phyloP scores from a whole-genome alignment of 495 filamentous ascomycete species.

The Talaromyces liani region DNA sequence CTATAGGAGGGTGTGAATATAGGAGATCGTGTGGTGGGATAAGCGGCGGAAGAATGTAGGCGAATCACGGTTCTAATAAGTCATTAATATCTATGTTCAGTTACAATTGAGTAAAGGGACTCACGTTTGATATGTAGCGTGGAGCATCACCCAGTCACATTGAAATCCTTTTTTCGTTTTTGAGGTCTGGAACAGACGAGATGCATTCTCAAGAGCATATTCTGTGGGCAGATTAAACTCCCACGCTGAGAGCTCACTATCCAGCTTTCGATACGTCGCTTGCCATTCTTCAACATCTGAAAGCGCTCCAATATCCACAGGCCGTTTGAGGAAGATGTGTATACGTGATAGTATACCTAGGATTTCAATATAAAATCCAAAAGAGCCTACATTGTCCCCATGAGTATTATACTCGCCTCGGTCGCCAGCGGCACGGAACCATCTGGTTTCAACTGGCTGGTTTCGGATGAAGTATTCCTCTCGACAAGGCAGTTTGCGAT shows the following conservation, averaged over 20 bases:
- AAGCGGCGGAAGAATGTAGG: slow-evolving; percentile 86
- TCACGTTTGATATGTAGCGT: slow-evolving; percentile 66
- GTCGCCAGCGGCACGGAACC: slow-evolving; percentile 56
- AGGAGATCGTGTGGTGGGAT: slow-evolving; percentile 75
- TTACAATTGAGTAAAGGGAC: slow-evolving; percentile 15
- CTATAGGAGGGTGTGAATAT: slow-evolving; percentile 82
- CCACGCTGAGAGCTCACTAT: slow-evolving; percentile 70
- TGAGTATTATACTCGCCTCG: slow-evolving; percentile 56
- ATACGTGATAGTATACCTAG: slow-evolving; percentile 79
- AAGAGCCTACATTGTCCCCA: slow-evolving; percentile 75
- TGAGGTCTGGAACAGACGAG: slow-evolving; percentile 57
- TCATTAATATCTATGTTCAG: slow-evolving; percentile 12
- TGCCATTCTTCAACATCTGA: slow-evolving; percentile 87
- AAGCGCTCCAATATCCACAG: slow-evolving; percentile 77
- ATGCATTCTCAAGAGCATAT: slow-evolving; percentile 63
- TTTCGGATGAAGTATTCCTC: slow-evolving; percentile 82
- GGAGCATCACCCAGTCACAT: slow-evolving; percentile 85
- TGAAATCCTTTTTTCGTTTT: slow-evolving; percentile 59
- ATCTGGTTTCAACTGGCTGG: slow-evolving; percentile 72
- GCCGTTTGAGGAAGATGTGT: slow-evolving; percentile 76
- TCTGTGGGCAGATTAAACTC: slow-evolving; percentile 75
- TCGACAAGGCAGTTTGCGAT: slow-evolving; percentile 75
- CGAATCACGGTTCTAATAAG: slow-evolving; percentile 69
- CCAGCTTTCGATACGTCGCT: slow-evolving; percentile 73
- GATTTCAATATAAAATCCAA: slow-evolving; percentile 81